These are phyloP conservation scores for Phellinidium pouzarii DNA, from an alignment of 1,284 basidiomycete genomes.

Conservation along the genomic window DNA sequence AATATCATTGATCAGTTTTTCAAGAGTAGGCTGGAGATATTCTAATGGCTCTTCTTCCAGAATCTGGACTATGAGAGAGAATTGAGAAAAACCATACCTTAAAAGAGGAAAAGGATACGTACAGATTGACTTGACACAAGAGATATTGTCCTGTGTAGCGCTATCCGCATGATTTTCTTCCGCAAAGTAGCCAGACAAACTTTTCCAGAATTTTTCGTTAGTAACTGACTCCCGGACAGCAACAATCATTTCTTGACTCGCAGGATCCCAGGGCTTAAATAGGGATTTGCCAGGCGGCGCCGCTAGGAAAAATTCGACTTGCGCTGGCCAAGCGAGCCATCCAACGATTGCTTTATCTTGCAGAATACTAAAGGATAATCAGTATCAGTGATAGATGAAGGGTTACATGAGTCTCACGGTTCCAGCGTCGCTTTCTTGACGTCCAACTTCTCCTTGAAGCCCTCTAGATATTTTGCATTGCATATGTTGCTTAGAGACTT, in stretches of 20 bases:
- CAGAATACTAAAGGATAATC: conserved; percentile 28
- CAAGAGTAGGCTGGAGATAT: conserved; percentile 45
- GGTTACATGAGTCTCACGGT: conserved; percentile 35
- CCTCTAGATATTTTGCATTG: conserved; percentile 48
- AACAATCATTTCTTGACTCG: conserved; percentile 39
- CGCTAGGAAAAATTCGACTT: conserved; percentile 38
- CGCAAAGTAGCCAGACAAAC: conserved; percentile 50
- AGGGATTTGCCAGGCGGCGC: conserved; percentile 43
- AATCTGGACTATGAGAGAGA: conserved; percentile 48
- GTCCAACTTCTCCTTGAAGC: conserved; percentile 41
- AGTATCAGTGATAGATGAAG: neutral
- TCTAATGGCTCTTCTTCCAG: conserved; percentile 60
- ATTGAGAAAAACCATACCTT: neutral
- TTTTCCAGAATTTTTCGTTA: conserved; percentile 51
- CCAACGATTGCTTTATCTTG: conserved; percentile 49
- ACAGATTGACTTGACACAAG: conserved; percentile 72
- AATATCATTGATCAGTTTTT: conserved; percentile 46
- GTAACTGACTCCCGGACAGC: conserved; percentile 40
- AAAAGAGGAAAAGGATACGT: conserved; percentile 23
- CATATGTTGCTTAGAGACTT: conserved; percentile 48
- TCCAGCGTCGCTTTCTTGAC: conserved; percentile 27
- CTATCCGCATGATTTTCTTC: conserved; percentile 59
- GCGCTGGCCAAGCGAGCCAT: conserved; percentile 53
- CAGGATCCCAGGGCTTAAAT: conserved; percentile 50
- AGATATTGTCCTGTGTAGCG: conserved; percentile 60